Evolutionary conservation across 148 eudicot genomes (phyloP).

Genomic region (Chenopodium album): DNA sequence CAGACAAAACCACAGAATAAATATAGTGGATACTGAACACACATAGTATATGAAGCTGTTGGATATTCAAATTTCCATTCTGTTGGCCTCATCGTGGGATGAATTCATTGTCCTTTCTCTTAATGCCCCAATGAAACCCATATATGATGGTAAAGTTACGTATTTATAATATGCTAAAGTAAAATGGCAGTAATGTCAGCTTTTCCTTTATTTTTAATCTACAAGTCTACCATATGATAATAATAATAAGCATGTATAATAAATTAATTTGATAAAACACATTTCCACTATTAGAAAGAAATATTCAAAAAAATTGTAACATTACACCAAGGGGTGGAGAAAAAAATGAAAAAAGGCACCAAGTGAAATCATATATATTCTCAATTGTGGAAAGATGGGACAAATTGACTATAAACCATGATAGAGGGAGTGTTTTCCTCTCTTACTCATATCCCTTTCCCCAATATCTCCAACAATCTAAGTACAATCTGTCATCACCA

Average conservation of each 20-base stretch:
- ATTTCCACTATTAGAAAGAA: neutral
- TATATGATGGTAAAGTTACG: neutral
- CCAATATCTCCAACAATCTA: neutral
- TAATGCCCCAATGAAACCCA: neutral
- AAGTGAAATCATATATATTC: too few relatives aligned
- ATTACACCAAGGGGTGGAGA: neutral
- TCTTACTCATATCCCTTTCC: neutral
- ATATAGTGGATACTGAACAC: neutral
- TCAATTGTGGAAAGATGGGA: too few relatives aligned
- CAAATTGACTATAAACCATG: too few relatives aligned
- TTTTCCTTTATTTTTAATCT: neutral
- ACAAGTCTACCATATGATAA: neutral
- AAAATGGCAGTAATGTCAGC: neutral
- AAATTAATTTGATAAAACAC: too few relatives aligned
- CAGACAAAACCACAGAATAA: constrained; percentile 8
- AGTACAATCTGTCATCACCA: neutral
- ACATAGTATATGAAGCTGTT: neutral
- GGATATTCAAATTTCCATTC: neutral
- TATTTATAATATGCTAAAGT: neutral
- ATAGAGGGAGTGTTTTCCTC: neutral
- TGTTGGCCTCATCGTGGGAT: neutral
- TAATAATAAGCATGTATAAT: too few relatives aligned
- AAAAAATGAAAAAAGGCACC: too few relatives aligned
- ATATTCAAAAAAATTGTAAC: neutral
- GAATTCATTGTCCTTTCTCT: neutral